Conservation (phyloP, 2,329 filamentous ascomycete species). For the Xylaria sp. region DNA sequence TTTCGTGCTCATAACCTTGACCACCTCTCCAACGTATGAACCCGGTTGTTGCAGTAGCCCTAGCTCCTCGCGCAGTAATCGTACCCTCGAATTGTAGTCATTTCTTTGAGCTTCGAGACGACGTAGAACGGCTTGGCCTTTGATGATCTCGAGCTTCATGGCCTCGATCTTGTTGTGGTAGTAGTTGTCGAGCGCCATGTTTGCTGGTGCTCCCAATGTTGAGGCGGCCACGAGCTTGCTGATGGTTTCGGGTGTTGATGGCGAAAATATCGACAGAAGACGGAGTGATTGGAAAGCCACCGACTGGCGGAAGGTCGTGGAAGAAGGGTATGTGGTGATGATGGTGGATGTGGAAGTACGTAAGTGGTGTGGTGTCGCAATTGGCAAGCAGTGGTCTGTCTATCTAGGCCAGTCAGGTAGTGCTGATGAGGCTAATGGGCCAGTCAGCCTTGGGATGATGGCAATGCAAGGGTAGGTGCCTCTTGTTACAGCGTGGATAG, state of each 20-base stretch:
- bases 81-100: constrained; percentile 98
- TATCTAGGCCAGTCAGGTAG: constrained; percentile 5
- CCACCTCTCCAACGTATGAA: constrained; percentile 98
- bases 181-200: constrained; percentile 98
- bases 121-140: constrained; percentile 94
- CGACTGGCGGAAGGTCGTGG: neutral
- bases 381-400: neutral
- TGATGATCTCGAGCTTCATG: constrained; percentile 99
- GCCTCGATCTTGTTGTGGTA: constrained; percentile 99
- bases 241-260: constrained; percentile 12
- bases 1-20: constrained; percentile 99
- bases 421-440: constrained; percentile 35
- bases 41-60: constrained; percentile 96
- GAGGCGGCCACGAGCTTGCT: constrained; percentile 30
- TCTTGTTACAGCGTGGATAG: neutral
- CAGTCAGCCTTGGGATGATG: constrained; percentile 31
- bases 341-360: constrained; percentile 9
- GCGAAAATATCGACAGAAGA: neutral
- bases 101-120: constrained; percentile 97
- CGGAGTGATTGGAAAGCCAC: neutral
- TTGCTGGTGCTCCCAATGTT: constrained; percentile 54
- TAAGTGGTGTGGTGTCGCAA: constrained; percentile 4
- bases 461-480: constrained; percentile 1
- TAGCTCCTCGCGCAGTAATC: constrained; percentile 92
- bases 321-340: neutral